Evolutionary conservation across 805 yeast genomes (phyloP).

Genomic region (Spathaspora girioi): DNA sequence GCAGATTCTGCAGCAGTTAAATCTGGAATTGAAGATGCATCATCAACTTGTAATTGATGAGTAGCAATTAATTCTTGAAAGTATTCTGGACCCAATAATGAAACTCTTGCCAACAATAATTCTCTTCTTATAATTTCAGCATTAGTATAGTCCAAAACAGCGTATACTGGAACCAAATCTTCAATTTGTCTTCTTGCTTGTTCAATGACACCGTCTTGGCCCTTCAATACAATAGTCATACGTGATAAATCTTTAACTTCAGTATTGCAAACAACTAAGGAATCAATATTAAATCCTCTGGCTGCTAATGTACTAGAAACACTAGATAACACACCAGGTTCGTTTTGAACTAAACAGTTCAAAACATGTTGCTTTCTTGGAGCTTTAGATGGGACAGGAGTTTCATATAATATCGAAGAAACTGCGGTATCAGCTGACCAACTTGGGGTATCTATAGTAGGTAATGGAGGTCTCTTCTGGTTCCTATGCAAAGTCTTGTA

Average conservation of each 20-base stretch:
- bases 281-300: slow-evolving; percentile 96
- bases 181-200: slow-evolving; percentile 98
- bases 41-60: slow-evolving; percentile 52
- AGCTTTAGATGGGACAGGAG: slow-evolving; percentile 60
- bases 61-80: slow-evolving; percentile 91
- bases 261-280: slow-evolving; percentile 93
- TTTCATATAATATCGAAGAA: slow-evolving; percentile 89
- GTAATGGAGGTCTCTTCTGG: slow-evolving; percentile 83
- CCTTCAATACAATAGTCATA: slow-evolving; percentile 93
- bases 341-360: slow-evolving; percentile 96
- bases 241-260: slow-evolving; percentile 93
- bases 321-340: slow-evolving; percentile 94
- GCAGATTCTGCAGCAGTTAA: slow-evolving; percentile 42
- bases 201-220: slow-evolving; percentile 94
- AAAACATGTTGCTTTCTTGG: slow-evolving; percentile 83
- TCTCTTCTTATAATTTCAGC: slow-evolving; percentile 90
- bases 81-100: slow-evolving; percentile 96
- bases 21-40: slow-evolving; percentile 40
- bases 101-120: slow-evolving; percentile 84
- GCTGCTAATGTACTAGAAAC: slow-evolving; percentile 96
- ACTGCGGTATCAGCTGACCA: slow-evolving; percentile 98
- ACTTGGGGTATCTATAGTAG: slow-evolving; percentile 86
- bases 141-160: slow-evolving; percentile 90
- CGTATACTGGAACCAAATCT: slow-evolving; percentile 97
- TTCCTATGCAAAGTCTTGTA: slow-evolving; percentile 89